phyloP scores from a whole-genome alignment of 1,284 basidiomycete genomes.

The Malassezia obtusa region DNA sequence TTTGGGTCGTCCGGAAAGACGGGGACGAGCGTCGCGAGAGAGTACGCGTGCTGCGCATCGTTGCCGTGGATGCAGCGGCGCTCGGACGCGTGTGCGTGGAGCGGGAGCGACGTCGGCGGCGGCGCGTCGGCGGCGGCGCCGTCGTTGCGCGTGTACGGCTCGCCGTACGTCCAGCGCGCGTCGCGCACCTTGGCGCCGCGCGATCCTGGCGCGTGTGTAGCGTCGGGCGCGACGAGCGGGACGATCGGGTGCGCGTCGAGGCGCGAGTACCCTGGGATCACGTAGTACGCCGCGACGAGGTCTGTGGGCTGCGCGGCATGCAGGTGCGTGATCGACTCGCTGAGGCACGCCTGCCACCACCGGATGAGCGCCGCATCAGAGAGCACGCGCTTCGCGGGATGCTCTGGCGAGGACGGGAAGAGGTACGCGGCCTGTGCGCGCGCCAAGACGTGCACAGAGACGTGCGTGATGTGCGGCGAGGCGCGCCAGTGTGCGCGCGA shows the following conservation, averaged over 20 bases:
- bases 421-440: slow-evolving; percentile 82
- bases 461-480: slow-evolving; percentile 20
- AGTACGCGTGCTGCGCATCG: background rate
- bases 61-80: background rate
- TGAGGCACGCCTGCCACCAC: slow-evolving; percentile 67
- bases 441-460: slow-evolving; percentile 72
- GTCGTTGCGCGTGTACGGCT: slow-evolving; percentile 33
- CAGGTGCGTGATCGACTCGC: slow-evolving; percentile 18
- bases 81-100: slow-evolving; percentile 16
- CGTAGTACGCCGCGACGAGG: slow-evolving; percentile 26
- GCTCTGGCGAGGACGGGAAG: slow-evolving; percentile 79
- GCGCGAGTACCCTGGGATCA: slow-evolving; percentile 37
- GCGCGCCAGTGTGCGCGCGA: slow-evolving; percentile 53
- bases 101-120: slow-evolving; percentile 27
- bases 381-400: slow-evolving; percentile 61
- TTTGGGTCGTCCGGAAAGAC: slow-evolving; percentile 46
- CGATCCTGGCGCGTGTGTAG: background rate
- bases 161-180: slow-evolving; percentile 37
- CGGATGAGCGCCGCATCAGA: slow-evolving; percentile 70
- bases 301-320: background rate
- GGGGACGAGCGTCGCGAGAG: slow-evolving; percentile 40
- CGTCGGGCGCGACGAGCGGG: slow-evolving; percentile 19
- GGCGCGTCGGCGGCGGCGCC: background rate
- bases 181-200: background rate
- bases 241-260: slow-evolving; percentile 36